These are phyloP conservation scores for Endocladia muricata DNA, from an alignment of 31 red algal species.

Conservation along the genomic window DNA sequence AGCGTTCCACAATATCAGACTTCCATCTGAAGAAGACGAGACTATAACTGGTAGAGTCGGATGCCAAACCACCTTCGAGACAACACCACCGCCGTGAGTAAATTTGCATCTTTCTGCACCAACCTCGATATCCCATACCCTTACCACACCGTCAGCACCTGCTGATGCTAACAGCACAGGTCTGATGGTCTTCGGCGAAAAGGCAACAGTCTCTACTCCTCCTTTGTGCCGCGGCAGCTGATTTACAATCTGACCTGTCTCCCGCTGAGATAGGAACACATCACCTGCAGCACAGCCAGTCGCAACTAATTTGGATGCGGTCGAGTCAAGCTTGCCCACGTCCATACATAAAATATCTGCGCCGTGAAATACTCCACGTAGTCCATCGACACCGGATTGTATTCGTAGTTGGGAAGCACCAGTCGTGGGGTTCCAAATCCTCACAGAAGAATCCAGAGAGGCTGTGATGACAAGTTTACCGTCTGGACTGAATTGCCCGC, in stretches of 20 bases:
- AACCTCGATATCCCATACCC: constrained; percentile 57
- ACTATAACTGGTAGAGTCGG: constrained; percentile 31
- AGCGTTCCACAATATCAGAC: constrained; percentile 31
- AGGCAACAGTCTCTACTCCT: constrained; percentile 47
- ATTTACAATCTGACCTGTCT: constrained; percentile 43
- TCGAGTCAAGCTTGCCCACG: constrained; percentile 18
- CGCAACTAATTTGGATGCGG: constrained; percentile 33
- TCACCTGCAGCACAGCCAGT: constrained; percentile 59
- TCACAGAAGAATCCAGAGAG: constrained; percentile 45
- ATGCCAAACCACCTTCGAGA: constrained; percentile 54
- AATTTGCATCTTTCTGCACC: constrained; percentile 45
- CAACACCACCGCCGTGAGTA: constrained; percentile 40
- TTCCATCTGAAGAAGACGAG: constrained; percentile 48
- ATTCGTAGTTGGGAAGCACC: constrained; percentile 21
- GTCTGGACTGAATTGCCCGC: constrained; percentile 48
- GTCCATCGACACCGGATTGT: constrained; percentile 27
- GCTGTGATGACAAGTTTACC: constrained; percentile 62
- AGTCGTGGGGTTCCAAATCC: constrained; percentile 65
- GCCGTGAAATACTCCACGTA: constrained; percentile 43
- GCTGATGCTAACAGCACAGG: constrained; percentile 55
- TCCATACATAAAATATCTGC: constrained; percentile 45
- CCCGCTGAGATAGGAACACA: constrained; percentile 49
- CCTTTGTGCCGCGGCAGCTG: constrained; percentile 43
- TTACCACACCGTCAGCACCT: constrained; percentile 45
- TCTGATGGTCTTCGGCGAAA: constrained; percentile 20